phyloP scores from a whole-genome alignment of 164 flowering plant genomes.

The Liriodendron chinense region DNA sequence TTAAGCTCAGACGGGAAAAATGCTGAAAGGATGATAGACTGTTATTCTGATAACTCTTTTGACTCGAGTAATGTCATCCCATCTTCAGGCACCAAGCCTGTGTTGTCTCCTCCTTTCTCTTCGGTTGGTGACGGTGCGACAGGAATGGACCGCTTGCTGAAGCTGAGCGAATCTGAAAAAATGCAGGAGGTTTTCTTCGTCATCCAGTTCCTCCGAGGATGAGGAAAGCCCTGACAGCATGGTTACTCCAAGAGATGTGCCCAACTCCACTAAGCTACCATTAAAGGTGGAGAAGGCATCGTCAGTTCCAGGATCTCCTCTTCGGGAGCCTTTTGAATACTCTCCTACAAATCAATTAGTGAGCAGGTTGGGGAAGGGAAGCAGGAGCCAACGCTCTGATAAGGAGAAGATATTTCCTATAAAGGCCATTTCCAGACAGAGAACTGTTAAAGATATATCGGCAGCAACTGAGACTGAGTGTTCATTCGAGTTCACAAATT shows the following conservation, averaged over 20 bases:
- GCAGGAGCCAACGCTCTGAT: constrained; percentile 30
- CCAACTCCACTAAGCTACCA: constrained; percentile 19
- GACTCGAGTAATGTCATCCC: constrained; percentile 27
- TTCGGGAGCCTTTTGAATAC: constrained; percentile 31
- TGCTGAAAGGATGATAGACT: constrained; percentile 17
- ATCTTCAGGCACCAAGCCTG: constrained; percentile 26
- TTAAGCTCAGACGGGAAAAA: constrained; percentile 16
- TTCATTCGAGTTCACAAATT: constrained; percentile 33
- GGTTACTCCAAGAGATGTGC: constrained; percentile 13
- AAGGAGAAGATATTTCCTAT: constrained; percentile 27
- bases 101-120: constrained; percentile 5
- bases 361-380: constrained; percentile 25
- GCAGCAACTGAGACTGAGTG: constrained; percentile 47
- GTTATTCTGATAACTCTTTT: constrained; percentile 34
- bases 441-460: constrained; percentile 33
- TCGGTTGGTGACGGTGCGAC: not conserved
- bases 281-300: constrained; percentile 17
- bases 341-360: constrained; percentile 22
- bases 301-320: constrained; percentile 33
- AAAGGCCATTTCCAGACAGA: constrained; percentile 27
- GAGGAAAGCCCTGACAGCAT: constrained; percentile 32
- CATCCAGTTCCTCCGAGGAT: constrained; percentile 29
- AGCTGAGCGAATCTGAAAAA: constrained; percentile 29
- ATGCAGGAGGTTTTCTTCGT: constrained; percentile 22
- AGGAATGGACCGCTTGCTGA: constrained; percentile 6